These are phyloP conservation scores for Phialophora tarda DNA, from an alignment of 2,329 filamentous ascomycete species.

Conservation along the genomic window DNA sequence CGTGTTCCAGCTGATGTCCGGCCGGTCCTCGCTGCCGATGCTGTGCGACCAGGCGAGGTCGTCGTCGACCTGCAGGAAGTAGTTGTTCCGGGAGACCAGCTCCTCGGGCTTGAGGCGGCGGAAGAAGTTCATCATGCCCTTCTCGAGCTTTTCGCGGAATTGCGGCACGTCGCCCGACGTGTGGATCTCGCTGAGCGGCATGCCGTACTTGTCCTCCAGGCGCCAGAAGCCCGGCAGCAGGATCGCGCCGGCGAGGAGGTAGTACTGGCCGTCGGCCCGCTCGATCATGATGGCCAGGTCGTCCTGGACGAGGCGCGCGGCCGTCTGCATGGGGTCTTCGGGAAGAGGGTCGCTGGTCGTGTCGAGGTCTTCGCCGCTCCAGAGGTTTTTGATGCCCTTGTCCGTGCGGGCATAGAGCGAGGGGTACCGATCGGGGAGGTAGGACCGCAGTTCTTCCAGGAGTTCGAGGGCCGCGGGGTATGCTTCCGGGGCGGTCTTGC, in stretches of 20 bases:
- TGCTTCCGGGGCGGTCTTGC: constrained; percentile 70
- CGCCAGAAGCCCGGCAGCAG: constrained; percentile 84
- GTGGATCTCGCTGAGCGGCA: constrained; percentile 80
- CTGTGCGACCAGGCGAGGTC: constrained; percentile 74
- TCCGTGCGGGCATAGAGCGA: constrained; percentile 68
- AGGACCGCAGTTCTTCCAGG: constrained; percentile 71
- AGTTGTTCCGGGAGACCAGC: constrained; percentile 74
- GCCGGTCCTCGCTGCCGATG: constrained; percentile 74
- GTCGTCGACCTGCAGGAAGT: constrained; percentile 87
- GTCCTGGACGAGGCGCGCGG: constrained; percentile 75
- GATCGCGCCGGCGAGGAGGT: constrained; percentile 74
- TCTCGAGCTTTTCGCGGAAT: constrained; percentile 72
- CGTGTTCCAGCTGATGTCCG: constrained; percentile 72
- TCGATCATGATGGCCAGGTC: constrained; percentile 86
- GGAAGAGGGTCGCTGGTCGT: constrained; percentile 66
- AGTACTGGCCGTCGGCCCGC: constrained; percentile 75
- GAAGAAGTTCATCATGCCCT: constrained; percentile 83
- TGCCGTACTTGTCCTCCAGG: constrained; percentile 78
- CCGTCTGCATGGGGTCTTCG: constrained; percentile 80
- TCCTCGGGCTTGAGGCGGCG: constrained; percentile 70
- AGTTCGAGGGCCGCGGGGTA: constrained; percentile 76
- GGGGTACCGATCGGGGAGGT: constrained; percentile 77
- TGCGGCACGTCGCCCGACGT: constrained; percentile 76
- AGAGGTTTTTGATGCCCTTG: constrained; percentile 71
- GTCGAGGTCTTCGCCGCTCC: constrained; percentile 75